Percentiles rank a stretch among this genome's conserved stretches.
phyloP scores from a whole-genome alignment of 495 filamentous ascomycete species.

The Bryoglossum gracile region DNA sequence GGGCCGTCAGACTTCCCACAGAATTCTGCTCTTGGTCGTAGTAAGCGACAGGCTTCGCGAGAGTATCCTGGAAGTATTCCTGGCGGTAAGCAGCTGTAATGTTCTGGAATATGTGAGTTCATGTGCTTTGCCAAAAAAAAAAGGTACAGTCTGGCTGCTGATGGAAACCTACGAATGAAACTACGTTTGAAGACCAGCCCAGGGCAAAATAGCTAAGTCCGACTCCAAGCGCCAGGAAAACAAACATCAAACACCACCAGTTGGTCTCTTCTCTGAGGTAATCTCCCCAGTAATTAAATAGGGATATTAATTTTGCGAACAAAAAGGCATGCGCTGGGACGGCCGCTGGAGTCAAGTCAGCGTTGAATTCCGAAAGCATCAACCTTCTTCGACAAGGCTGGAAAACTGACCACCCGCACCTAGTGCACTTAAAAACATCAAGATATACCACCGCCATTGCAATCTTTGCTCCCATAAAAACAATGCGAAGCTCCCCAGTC shows the following conservation, averaged over 20 bases:
- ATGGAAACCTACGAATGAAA: slow-evolving; percentile 33
- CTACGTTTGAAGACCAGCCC: slow-evolving; percentile 25
- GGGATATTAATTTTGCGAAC: slow-evolving; percentile 41
- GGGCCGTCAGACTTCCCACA: slow-evolving; percentile 47
- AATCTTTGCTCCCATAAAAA: slow-evolving; percentile 19
- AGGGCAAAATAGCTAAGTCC: slow-evolving; percentile 34
- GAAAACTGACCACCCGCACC: slow-evolving; percentile 42
- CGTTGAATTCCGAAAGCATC: neutral
- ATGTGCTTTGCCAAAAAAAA: neutral
- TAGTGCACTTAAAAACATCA: slow-evolving; percentile 39
- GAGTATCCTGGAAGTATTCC: slow-evolving; percentile 53
- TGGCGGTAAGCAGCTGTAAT: slow-evolving; percentile 44
- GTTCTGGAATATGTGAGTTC: slow-evolving; percentile 15
- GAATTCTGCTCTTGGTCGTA: slow-evolving; percentile 53
- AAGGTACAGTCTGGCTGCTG: too few species aligned
- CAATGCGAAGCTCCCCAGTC: slow-evolving; percentile 13
- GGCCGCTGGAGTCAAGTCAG: slow-evolving; percentile 28
- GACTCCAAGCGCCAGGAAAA: slow-evolving; percentile 37
- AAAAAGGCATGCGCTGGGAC: slow-evolving; percentile 43
- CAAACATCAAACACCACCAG: slow-evolving; percentile 57
- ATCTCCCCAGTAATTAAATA: slow-evolving; percentile 40
- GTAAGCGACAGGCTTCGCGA: slow-evolving; percentile 49
- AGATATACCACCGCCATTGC: slow-evolving; percentile 28
- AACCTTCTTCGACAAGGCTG: neutral
- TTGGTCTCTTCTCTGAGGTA: slow-evolving; percentile 36